phyloP scores from a whole-genome alignment of 1,284 basidiomycete genomes.

The Salmacisia buchloeana region DNA sequence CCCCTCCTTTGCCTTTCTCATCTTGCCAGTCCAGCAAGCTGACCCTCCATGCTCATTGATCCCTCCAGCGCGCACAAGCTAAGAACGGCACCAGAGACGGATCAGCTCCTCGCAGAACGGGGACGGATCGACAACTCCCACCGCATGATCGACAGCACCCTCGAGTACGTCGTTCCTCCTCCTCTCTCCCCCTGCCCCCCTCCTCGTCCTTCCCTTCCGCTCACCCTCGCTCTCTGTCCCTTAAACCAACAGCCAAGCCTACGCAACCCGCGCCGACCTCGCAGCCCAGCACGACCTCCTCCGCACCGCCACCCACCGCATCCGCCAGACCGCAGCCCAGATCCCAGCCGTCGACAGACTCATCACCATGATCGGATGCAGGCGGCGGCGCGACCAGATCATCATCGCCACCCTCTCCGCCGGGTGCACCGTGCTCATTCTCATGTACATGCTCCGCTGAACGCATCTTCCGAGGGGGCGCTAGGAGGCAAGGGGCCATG shows the following conservation, averaged over 20 bases:
- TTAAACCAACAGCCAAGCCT: conserved; percentile 81
- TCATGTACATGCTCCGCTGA: conserved; percentile 63
- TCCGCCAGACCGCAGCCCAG: conserved; percentile 64
- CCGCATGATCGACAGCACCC: conserved; percentile 84
- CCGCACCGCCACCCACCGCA: conserved; percentile 70
- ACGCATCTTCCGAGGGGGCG: neutral
- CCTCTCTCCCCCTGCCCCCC: neutral
- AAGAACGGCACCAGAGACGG: conserved; percentile 67
- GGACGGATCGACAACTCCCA: conserved; percentile 85
- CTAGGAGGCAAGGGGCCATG: neutral
- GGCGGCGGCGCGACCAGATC: conserved; percentile 80
- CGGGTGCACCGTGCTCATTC: conserved; percentile 71
- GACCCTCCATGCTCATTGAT: neutral
- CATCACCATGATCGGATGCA: conserved; percentile 82
- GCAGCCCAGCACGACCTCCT: conserved; percentile 72
- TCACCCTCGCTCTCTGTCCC: neutral
- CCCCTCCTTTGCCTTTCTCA: conserved; percentile 9
- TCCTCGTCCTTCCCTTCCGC: neutral
- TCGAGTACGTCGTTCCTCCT: conserved; percentile 60
- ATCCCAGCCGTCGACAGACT: conserved; percentile 91
- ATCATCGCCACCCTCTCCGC: conserved; percentile 75
- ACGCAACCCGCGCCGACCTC: conserved; percentile 93
- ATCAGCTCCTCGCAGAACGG: conserved; percentile 79
- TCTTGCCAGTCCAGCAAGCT: conserved; percentile 46
- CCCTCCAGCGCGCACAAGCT: conserved; percentile 63